Conservation (phyloP, 441 rosid genomes). For the Populus hybrid region DNA sequence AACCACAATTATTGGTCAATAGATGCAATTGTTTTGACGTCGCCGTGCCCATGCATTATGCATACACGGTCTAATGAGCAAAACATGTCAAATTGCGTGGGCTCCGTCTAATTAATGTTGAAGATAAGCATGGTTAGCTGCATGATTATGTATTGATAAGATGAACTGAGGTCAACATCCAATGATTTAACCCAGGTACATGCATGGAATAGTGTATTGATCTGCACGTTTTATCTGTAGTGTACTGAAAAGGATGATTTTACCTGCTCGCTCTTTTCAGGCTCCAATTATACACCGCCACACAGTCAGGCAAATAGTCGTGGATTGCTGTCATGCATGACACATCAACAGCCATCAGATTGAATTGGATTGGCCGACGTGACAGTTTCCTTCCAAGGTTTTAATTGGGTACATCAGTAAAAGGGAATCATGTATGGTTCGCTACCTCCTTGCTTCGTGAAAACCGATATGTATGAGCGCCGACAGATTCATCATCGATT, state of each 20-base stretch:
- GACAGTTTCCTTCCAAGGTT: background rate
- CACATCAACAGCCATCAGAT: background rate
- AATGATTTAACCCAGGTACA: background rate
- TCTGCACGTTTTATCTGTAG: background rate
- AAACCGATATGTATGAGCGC: background rate
- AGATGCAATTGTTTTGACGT: background rate
- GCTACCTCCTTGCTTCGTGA: too few species aligned
- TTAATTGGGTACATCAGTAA: background rate
- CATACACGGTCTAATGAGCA: background rate
- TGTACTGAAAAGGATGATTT: too few species aligned
- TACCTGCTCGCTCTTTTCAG: too few species aligned
- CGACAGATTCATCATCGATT: background rate
- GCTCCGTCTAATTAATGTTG: constrained; percentile 19
- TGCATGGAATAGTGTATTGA: background rate
- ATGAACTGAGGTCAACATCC: background rate
- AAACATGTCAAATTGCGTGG: background rate
- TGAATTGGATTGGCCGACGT: background rate
- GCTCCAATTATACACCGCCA: too few species aligned
- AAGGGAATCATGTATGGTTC: background rate
- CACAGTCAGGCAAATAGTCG: background rate
- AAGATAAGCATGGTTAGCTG: constrained; percentile 17
- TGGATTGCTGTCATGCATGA: background rate
- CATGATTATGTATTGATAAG: background rate
- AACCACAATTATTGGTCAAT: background rate
- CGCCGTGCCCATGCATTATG: background rate